Base-by-base conservation (phyloP, 83 land plant genomes). In the Diphasiastrum complanatum region DNA sequence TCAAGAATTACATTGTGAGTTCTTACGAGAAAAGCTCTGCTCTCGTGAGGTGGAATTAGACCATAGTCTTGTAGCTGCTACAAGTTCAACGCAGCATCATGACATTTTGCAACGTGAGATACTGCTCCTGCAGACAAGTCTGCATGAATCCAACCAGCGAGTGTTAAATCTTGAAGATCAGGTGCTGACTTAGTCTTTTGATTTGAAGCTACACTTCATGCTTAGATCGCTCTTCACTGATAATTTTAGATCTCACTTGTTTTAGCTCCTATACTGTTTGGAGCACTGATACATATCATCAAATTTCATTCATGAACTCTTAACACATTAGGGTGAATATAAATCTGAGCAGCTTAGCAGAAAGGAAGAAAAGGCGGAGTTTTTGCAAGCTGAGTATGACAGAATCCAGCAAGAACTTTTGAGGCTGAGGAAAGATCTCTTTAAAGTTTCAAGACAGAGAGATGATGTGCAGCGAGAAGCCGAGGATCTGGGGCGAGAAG, bases 401-500 rank as follows among this genome's bases (percentile, higher is more conserved):
- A n/a, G n/a, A n/a, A n/a, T n/a, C n/a, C n/a, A n/a, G n/a, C n/a
- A n/a, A n/a, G n/a, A n/a, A n/a, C n/a, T n/a, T n/a, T n/a, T n/a
- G n/a, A n/a, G n/a, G 73, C 59, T 6, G 16, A 50, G n/a, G 51
- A 73, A 23, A 60, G 52, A 48, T 50, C 48, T 72, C 67, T 19
- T 37, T 45, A 38, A 45, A 23, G 0, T 38, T 4, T 27, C 27
- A 29, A 56, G 33, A 31, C 65, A 75, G 66, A 68, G 75, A 63
- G 73, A 75, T 46, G 67, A 53, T 40, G 54, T 75, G 38, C 66
- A 58, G 30, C 36, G 57, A 37, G 78, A 75, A 57, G 74, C 78
- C 23, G 78, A 68, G 62, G 73, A 72, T 11, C 58, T 75, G 66
- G 57, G 78, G 22, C 38, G 70, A 33, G 78, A 75, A 63, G 78